Percentiles rank a stretch among this genome's conserved stretches.
These are phyloP conservation scores for Bipolaris sorokiniana DNA, from an alignment of 2,329 filamentous ascomycete genomes.

Conservation along the genomic window DNA sequence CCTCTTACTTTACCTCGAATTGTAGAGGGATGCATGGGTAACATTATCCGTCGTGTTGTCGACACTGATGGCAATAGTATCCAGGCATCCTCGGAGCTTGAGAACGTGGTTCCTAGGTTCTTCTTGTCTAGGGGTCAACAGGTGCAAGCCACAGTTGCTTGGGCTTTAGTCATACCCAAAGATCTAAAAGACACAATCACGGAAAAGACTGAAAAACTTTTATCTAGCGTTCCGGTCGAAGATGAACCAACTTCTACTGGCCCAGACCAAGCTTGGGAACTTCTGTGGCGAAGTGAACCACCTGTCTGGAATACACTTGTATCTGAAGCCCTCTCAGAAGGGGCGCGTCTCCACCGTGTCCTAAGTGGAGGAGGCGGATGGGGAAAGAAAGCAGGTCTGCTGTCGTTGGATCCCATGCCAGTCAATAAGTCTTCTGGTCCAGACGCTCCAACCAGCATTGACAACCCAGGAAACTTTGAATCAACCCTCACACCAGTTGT, in stretches of 20 bases:
- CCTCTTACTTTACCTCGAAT: constrained; percentile 68
- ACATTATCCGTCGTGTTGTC: constrained; percentile 73
- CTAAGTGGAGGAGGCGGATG: constrained; percentile 85
- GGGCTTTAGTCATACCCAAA: constrained; percentile 71
- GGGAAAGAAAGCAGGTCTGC: constrained; percentile 78
- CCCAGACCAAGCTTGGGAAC: constrained; percentile 16
- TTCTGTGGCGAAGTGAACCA: constrained; percentile 31
- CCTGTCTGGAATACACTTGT: constrained; percentile 31
- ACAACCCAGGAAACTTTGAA: constrained; percentile 37
- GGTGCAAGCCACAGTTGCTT: constrained; percentile 65
- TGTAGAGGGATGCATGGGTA: constrained; percentile 73
- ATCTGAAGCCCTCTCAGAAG: constrained; percentile 27
- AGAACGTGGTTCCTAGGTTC: constrained; percentile 66
- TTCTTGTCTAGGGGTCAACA: constrained; percentile 54
- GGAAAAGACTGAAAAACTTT: constrained; percentile 13
- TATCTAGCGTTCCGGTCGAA: constrained; percentile 5
- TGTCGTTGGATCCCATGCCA: constrained; percentile 72
- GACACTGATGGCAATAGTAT: constrained; percentile 52
- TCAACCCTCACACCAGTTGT: constrained; percentile 62
- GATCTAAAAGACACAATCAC: not conserved
- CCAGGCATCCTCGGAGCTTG: constrained; percentile 75
- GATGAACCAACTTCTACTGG: constrained; percentile 1
- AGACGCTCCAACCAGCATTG: constrained; percentile 11
- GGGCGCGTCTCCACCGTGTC: constrained; percentile 55
- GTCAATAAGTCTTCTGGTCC: constrained; percentile 3